A percentile compares a stretch with the other conserved stretches of the same genome.
Conservation (phyloP, 306 rosid genomes). For the Vigna reflexopilosa region DNA sequence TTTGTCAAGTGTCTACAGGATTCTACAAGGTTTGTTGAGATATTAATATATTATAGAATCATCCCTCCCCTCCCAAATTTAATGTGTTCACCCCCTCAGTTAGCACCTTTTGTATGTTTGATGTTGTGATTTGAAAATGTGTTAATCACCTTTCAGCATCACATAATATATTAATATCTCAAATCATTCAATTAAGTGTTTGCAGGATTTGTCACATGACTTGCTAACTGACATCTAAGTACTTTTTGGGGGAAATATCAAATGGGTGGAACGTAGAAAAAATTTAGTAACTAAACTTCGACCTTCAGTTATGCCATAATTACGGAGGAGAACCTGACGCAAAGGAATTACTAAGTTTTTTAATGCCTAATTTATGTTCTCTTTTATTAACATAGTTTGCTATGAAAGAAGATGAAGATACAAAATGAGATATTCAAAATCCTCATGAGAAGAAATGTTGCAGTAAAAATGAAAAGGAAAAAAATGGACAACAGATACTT, state of each 20-base stretch:
- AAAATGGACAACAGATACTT: background rate
- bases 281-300: too few species aligned
- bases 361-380: background rate
- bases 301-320: slow-evolving; percentile 14
- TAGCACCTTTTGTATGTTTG: background rate
- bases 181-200: background rate
- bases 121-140: slow-evolving; percentile 17
- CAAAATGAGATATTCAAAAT: background rate
- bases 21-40: slow-evolving; percentile 72
- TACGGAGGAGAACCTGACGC: background rate
- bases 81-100: background rate
- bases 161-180: background rate
- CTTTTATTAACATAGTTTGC: background rate
- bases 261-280: background rate
- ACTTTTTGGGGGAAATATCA: background rate
- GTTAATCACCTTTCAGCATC: slow-evolving; percentile 10
- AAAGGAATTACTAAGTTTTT: background rate
- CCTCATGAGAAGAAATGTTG: background rate
- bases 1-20: slow-evolving; percentile 97
- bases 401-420: background rate
- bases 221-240: background rate
- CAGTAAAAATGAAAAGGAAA: background rate
- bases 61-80: too few species aligned
- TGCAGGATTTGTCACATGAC: background rate
- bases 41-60: background rate